Conservation (phyloP, 176 grass and related monocot species). For the Poa pratensis region DNA sequence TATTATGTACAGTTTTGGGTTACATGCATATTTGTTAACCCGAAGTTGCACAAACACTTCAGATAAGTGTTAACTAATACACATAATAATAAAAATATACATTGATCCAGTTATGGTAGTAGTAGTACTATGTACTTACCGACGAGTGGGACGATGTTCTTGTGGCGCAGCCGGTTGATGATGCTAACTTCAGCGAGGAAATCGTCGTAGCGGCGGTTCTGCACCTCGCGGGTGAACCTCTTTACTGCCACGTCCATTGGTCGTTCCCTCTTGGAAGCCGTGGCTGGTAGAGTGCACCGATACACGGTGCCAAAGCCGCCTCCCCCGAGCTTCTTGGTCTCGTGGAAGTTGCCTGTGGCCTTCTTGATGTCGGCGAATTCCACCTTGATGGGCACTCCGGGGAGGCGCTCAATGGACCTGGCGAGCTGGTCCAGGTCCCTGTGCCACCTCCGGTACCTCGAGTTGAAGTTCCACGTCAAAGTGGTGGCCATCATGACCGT, state of each 20-base stretch:
- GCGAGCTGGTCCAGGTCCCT: not conserved
- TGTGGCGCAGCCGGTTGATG: constrained; percentile 1
- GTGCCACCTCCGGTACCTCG: not conserved
- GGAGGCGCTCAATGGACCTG: not conserved
- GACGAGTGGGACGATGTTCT: not conserved
- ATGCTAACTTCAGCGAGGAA: constrained; percentile 15
- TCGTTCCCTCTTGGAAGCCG: not conserved
- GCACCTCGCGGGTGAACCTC: constrained; percentile 9
- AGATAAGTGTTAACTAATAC: not conserved
- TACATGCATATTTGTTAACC: not conserved
- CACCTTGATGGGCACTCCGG: constrained; percentile 8
- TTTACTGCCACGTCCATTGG: constrained; percentile 18
- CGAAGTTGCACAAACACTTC: not conserved
- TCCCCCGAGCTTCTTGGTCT: not conserved
- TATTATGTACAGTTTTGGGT: no score
- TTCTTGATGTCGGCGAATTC: constrained; percentile 12
- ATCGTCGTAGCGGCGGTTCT: constrained; percentile 9
- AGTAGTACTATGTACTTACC: not conserved
- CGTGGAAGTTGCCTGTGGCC: constrained; percentile 4
- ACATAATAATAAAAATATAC: no score
- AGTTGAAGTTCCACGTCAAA: not conserved
- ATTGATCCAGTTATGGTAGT: no score
- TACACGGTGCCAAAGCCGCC: not conserved
- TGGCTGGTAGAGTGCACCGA: not conserved
- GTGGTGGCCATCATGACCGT: not conserved